Conservation (phyloP, 192 early-diverging fungal genomes). For the Entomortierella lignicola region DNA sequence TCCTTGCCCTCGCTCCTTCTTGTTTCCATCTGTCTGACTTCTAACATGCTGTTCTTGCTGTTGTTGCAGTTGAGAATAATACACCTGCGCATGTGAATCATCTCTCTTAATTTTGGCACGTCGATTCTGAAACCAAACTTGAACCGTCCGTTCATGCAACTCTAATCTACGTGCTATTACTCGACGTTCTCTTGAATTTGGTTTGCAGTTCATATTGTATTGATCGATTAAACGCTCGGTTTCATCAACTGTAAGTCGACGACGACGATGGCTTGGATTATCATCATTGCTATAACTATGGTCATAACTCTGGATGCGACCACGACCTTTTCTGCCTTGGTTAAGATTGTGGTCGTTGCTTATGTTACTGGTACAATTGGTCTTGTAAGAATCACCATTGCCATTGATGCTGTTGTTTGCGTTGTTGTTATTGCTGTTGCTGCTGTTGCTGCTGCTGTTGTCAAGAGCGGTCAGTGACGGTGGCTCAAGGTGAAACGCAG, state of each 20-base stretch:
- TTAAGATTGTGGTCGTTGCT: too few species aligned
- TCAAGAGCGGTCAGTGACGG: too few species aligned
- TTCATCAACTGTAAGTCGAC: constrained; percentile 75
- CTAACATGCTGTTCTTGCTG: neutral
- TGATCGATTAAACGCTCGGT: constrained; percentile 68
- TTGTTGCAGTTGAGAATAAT: neutral
- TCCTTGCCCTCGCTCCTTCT: neutral
- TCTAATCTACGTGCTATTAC: constrained; percentile 70
- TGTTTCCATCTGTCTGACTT: too few species aligned
- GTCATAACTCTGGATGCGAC: too few species aligned
- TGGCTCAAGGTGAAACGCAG: too few species aligned
- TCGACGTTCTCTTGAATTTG: constrained; percentile 70
- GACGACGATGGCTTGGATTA: constrained; percentile 56
- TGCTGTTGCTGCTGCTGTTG: too few species aligned
- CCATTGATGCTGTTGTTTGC: too few species aligned
- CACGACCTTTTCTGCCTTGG: too few species aligned
- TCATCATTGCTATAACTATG: too few species aligned
- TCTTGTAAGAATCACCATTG: too few species aligned
- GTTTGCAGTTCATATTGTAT: constrained; percentile 72
- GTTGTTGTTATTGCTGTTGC: too few species aligned
- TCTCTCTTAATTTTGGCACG: constrained; percentile 89
- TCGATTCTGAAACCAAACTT: constrained; percentile 92
- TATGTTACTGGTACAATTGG: too few species aligned
- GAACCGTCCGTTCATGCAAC: constrained; percentile 78
- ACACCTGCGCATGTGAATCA: neutral